Conservation (phyloP, 2,329 filamentous ascomycete species). For the Monosporascus sp. region DNA sequence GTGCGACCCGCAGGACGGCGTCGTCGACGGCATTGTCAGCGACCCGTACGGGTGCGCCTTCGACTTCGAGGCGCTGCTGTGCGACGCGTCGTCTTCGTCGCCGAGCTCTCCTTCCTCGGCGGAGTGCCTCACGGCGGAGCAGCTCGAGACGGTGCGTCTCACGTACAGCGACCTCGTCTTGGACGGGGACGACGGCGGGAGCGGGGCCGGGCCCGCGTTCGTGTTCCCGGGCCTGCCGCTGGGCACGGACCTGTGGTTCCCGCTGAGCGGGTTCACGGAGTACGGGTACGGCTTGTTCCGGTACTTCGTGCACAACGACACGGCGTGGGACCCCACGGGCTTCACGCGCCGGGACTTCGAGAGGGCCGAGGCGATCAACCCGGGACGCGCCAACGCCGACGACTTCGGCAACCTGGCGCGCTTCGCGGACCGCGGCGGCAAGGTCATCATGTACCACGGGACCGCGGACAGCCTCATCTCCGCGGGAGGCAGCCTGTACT, state of each 20-base stretch:
- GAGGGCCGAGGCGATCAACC: neutral
- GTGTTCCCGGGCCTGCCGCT: conserved; percentile 10
- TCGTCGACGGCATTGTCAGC: conserved; percentile 34
- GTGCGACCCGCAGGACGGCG: conserved; percentile 36
- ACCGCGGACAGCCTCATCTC: conserved; percentile 37
- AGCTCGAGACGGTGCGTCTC: conserved; percentile 37
- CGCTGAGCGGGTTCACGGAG: conserved; percentile 3
- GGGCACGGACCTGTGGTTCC: conserved; percentile 6
- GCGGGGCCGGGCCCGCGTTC: neutral
- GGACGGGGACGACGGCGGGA: neutral
- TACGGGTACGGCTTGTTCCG: conserved; percentile 35
- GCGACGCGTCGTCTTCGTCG: conserved; percentile 4
- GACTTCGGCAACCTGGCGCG: conserved; percentile 28
- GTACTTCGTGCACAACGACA: conserved; percentile 41
- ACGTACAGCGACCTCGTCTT: conserved; percentile 19
- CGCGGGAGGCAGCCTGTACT: conserved; percentile 35
- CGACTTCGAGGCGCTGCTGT: conserved; percentile 28
- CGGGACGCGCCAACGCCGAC: neutral
- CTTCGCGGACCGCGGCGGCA: conserved; percentile 32
- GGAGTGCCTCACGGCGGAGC: conserved; percentile 36
- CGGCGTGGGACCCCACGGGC: conserved; percentile 31
- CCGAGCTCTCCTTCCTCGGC: conserved; percentile 3
- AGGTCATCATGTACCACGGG: conserved; percentile 41
- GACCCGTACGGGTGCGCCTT: conserved; percentile 33
- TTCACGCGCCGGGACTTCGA: conserved; percentile 33